Conservation (phyloP, 2,329 filamentous ascomycete genomes). For the Ophiostoma ulmi region DNA sequence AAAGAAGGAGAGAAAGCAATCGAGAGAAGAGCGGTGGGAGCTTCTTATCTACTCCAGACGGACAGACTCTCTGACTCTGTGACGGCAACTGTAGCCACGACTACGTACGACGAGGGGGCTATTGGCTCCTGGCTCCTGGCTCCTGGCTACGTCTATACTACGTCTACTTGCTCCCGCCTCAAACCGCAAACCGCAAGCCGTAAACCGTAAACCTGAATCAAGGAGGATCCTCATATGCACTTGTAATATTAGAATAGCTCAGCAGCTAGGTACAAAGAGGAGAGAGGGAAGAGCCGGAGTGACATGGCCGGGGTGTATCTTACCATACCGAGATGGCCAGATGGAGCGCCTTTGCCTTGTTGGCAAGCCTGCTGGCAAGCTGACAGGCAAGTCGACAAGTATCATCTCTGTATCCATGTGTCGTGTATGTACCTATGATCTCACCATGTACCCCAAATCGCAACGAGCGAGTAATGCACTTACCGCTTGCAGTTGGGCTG, state of each 20-base stretch:
- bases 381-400: no score
- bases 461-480: neutral
- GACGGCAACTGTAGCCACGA: neutral
- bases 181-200: neutral
- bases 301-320: neutral
- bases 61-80: neutral
- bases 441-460: neutral
- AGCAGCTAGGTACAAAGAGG: no score
- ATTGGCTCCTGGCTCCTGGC: neutral
- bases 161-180: neutral
- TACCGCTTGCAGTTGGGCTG: constrained; percentile 2
- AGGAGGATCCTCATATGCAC: neutral
- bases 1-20: constrained; percentile 5
- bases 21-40: neutral
- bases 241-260: no score
- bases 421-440: neutral
- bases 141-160: neutral
- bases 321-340: no score
- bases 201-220: neutral
- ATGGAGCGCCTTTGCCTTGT: no score
- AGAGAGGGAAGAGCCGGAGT: neutral
- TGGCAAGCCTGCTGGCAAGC: no score
- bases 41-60: constrained; percentile 21
- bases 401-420: neutral
- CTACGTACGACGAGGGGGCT: neutral